Conservation (phyloP, 2,329 filamentous ascomycete genomes). For the Cladosporium cucumerinum region DNA sequence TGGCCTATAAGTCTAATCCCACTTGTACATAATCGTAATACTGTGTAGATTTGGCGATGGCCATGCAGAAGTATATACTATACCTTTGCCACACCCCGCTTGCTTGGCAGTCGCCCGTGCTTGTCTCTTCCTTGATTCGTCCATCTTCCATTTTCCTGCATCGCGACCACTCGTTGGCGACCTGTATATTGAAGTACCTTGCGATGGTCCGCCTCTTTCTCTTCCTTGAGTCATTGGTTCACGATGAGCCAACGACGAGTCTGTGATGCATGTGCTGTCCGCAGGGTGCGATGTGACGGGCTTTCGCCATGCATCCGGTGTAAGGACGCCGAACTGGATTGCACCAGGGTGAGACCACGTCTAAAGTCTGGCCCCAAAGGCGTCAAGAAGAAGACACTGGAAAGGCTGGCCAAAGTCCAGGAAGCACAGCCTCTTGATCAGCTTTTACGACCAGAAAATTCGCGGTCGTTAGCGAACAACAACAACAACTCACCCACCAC, state of each 20-base stretch:
- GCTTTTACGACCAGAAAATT: background rate
- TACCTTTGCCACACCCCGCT: conserved; percentile 11
- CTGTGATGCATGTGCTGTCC: conserved; percentile 22
- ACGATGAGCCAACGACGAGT: conserved; percentile 16
- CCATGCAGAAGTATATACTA: background rate
- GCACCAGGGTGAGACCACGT: conserved; percentile 16
- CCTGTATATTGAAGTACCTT: background rate
- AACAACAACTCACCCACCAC: background rate
- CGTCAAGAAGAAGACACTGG: conserved; percentile 14
- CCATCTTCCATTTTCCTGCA: background rate
- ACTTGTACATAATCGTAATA: no score
- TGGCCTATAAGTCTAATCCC: no score
- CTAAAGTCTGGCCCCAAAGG: conserved; percentile 19
- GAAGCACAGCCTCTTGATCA: background rate
- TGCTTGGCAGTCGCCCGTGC: conserved; percentile 2
- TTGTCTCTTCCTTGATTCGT: background rate
- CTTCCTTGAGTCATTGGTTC: no score
- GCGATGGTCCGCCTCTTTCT: background rate
- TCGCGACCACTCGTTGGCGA: background rate
- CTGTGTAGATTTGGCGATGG: background rate
- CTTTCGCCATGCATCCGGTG: conserved; percentile 18
- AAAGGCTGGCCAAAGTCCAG: conserved; percentile 6
- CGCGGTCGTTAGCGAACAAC: background rate
- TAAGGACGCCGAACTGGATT: conserved; percentile 13
- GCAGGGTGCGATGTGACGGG: conserved; percentile 21